Base-by-base conservation (phyloP, 108 stramenopile species). In the Fistulifera pelliculosa region DNA sequence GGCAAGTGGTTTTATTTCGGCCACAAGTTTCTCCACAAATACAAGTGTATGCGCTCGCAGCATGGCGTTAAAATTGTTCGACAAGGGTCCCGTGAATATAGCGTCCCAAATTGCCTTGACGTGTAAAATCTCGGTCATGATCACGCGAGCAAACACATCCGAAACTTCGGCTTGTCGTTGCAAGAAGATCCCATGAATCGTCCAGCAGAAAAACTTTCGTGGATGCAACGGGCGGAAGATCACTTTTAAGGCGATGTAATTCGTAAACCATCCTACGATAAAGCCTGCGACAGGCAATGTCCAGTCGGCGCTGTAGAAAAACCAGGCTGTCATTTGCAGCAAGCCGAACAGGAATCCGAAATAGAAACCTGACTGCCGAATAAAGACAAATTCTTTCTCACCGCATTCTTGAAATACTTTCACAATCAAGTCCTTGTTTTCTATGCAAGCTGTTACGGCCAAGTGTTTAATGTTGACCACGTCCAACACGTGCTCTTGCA, bases 301-400 rank as follows among this genome's bases (percentile, higher is more conserved):
- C 89, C 89, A 94, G 19, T 17, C 31, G 14, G 28, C 83, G 26
- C 44, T 38, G 62, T 88, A 95, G 22, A 91, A 65, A 41, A 83
- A 79, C 80, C 81, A 95, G 13, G 93, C 56, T 7, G 65, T 48
- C 83, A 92, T 95, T 66, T 97, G 96, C 15, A 85, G 52, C 16
- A 83, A 47, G 38, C 96, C 96, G 68, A 97, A 94, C 15, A 94
- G 44, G 64, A 94, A 92, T 19, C 96, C 96, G 70, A 95, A 94
- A 31, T 93, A 90, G 42, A 95, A 84, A 19, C 96, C 96, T 42
- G 77, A 81, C 22, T 67, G 56, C 43, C 87, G 74, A 48, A 97
- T 93, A 66, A 97, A 97, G 47, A 65, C 61, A 40, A 97, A 73
- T 72, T 97, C 96, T 40, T 88, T 85, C 5, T 89, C 93, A 24